Evolutionary conservation across 306 rosid species (phyloP), one percentile per base, ranked within the genome.

Genomic region (Trifolium pratense): DNA sequence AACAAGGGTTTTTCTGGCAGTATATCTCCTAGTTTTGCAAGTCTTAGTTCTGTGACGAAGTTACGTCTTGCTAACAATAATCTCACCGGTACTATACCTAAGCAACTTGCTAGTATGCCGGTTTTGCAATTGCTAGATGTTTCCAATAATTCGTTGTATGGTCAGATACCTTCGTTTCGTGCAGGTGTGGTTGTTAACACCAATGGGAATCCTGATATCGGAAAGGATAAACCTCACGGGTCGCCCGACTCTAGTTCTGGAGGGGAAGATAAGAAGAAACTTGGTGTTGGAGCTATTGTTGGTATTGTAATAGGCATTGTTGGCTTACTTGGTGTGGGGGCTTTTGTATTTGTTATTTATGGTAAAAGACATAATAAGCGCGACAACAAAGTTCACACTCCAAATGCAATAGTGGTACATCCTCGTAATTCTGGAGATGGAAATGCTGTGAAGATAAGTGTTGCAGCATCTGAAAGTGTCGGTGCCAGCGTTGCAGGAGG

Each of bases 341-440:
- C 74, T 68, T 29, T 61, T 62, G 34, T 13, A 29, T 73, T 67
- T 81, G 66, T 73, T 75, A 69, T 58, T 40, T 79, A 70, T 21
- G 37, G 74, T 53, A 83, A 73, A 61, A 88, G 80, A 37, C 51
- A 20, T 13, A 81, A 79, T 75, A 83, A 80, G 80, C 82, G 18
- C 55, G 78, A 76, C 7, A 60, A 77, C 16, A 83, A 82, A 77
- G 82, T 73, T 13, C 94, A 79, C 52, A 72, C 70, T 62, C 93
- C 88, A 7, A 77, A 75, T 65, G 60, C 83, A 3, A 63, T 82
- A 25, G 91, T 85, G 23, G 34, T 91, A 15, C 96, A 88, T 84
- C 97, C 97, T 60, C 84, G 23, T 43, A 87, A 85, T 75, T 84
- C 94, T 23, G 92, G 95, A 10, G 85, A 85, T 18, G 83, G 76